Evolutionary conservation across 1,284 basidiomycete species (phyloP).

Genomic region (Grifola frondosa): DNA sequence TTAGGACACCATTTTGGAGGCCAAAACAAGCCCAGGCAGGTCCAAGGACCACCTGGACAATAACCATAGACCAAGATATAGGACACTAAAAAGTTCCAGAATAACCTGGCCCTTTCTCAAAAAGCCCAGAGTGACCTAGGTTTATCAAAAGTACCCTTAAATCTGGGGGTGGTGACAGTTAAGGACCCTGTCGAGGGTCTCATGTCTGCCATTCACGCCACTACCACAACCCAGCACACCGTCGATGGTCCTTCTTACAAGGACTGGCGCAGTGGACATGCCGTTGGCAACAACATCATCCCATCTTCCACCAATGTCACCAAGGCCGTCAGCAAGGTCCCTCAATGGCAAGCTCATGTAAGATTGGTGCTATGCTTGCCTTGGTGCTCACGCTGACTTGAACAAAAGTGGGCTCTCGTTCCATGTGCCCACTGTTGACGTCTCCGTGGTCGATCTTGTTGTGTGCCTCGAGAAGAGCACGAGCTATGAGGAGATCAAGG

Average conservation of each 20-base stretch:
- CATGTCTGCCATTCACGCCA: slow-evolving; percentile 98
- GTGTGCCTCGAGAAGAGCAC: slow-evolving; percentile 87
- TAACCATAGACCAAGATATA: too few species aligned
- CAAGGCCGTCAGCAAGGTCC: slow-evolving; percentile 98
- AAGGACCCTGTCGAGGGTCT: slow-evolving; percentile 94
- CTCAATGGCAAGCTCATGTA: slow-evolving; percentile 96
- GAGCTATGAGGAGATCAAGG: slow-evolving; percentile 90
- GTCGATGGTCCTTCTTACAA: slow-evolving; percentile 94
- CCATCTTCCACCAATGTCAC: slow-evolving; percentile 98
- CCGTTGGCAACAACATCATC: slow-evolving; percentile 97
- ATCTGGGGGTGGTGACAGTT: too few species aligned
- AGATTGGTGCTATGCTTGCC: slow-evolving; percentile 26
- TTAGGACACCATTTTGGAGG: too few species aligned
- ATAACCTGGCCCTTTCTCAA: too few species aligned
- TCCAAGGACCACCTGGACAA: too few species aligned
- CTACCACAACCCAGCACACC: slow-evolving; percentile 98
- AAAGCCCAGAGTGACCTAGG: too few species aligned
- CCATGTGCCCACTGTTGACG: slow-evolving; percentile 96
- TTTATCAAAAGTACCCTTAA: too few species aligned
- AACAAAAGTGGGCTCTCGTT: slow-evolving; percentile 85
- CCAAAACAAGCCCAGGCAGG: too few species aligned
- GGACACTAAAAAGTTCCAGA: too few species aligned
- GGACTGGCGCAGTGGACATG: slow-evolving; percentile 96
- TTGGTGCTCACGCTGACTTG: not conserved
- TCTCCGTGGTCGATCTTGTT: slow-evolving; percentile 97